Evolutionary conservation across 306 rosid species (phyloP), one percentile per base, ranked within the genome.

Genomic region (Canavalia ensiformis): DNA sequence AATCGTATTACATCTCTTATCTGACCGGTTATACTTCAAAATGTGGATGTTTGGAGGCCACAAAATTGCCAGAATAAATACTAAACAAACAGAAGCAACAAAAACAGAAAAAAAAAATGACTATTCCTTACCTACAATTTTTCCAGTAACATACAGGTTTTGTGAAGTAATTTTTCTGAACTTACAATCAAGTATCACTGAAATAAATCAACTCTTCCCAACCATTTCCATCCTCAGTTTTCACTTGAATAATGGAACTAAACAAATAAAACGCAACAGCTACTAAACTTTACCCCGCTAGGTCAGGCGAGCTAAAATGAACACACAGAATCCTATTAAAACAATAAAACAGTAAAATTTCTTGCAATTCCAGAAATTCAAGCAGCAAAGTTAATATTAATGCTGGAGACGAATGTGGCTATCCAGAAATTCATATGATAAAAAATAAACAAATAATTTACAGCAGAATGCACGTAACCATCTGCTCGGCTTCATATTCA

Each of bases 231-330:
- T 68, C 50, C 34, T 51, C 45, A 18, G 11, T 65, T 49, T 63
- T 39, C 52, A 12, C 35, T 74, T 81, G 39, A 55, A 81, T 55
- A 39, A 49, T 13, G 34, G 6, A 42, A 54, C 25, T 52, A 49
- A 60, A 70, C 44, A 52, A 56, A 55, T 6, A 55, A 39, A 50
- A 42, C 52, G 33, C 30, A 65, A 39, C 31, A 1, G 41, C 13
- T 11, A 65, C 30, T 13, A 37, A 64, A 64, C 47, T 39, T 2
- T 39, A 64, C 37, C 69, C 9, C 8, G 25, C 28, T 10, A 64
- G 29, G 4, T 13, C 47, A 12, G 6, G 65, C n/a, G 1, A 30
- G 59, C 46, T 9, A 78, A 13, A 8, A 59, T 18, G 25, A 18
- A 18, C 25, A 18, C 25, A 18, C 25, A 18, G 25, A 18, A 18